phyloP scores from a whole-genome alignment of 257 asterid genomes.

The Solanum sejunctum region DNA sequence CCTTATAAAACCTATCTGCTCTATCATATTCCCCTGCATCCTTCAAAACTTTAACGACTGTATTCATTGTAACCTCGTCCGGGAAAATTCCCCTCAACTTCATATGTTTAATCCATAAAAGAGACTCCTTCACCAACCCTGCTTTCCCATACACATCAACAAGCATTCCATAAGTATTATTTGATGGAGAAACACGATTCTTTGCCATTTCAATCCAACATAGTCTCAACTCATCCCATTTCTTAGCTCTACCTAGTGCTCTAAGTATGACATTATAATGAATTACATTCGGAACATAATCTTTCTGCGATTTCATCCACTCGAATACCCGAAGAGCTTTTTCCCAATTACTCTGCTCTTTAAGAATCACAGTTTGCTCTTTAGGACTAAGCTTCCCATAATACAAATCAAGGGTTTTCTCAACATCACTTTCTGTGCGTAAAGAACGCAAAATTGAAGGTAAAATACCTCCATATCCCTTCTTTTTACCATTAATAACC shows the following conservation, averaged over 20 bases:
- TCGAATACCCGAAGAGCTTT: conserved; percentile 68
- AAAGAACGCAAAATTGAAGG: conserved; percentile 54
- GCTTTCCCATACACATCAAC: conserved; percentile 93
- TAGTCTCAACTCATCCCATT: conserved; percentile 94
- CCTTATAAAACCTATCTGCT: conserved; percentile 62
- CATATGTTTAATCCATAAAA: conserved; percentile 90
- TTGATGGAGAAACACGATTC: conserved; percentile 50
- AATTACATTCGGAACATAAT: conserved; percentile 72
- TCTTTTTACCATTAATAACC: conserved; percentile 28
- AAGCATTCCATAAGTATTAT: conserved; percentile 84
- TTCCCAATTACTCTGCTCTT: conserved; percentile 71
- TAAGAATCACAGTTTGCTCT: conserved; percentile 86
- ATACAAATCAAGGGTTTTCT: conserved; percentile 39
- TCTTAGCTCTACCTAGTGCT: conserved; percentile 63
- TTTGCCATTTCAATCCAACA: conserved; percentile 94
- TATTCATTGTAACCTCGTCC: conserved; percentile 88
- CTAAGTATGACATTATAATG: conserved; percentile 88
- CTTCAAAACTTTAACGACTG: conserved; percentile 74
- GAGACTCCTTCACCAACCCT: conserved; percentile 79
- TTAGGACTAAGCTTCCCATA: conserved; percentile 60
- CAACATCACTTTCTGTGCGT: conserved; percentile 50
- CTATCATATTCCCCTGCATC: conserved; percentile 65
- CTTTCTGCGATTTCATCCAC: conserved; percentile 74
- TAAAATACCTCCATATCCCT: conserved; percentile 55
- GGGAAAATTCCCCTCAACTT: conserved; percentile 71